Conservation (phyloP, 1,284 basidiomycete species). For the Rhodofomes roseus region DNA sequence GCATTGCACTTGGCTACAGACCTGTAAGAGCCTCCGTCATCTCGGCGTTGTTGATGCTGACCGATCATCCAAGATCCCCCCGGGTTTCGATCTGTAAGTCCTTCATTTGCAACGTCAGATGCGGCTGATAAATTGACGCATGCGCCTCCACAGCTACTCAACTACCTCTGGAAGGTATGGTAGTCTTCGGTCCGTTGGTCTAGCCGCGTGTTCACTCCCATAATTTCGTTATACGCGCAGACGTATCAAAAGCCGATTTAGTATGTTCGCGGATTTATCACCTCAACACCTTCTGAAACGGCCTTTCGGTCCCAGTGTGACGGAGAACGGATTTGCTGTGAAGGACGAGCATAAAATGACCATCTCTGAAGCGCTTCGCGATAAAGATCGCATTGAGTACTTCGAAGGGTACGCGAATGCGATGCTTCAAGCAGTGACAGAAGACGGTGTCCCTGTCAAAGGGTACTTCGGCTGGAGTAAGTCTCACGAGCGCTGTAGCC, state of each 20-base stretch:
- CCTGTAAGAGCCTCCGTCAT: slow-evolving; percentile 38
- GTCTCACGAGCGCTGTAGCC: slow-evolving; percentile 10
- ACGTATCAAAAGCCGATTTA: slow-evolving; percentile 68
- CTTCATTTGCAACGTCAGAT: slow-evolving; percentile 13
- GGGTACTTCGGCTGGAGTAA: slow-evolving; percentile 73
- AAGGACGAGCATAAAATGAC: slow-evolving; percentile 58
- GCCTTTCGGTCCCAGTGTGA: slow-evolving; percentile 38
- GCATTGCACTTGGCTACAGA: slow-evolving; percentile 58
- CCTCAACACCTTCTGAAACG: too few species aligned
- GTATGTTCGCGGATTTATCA: slow-evolving; percentile 26
- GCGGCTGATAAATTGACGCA: slow-evolving; percentile 27
- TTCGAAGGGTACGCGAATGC: slow-evolving; percentile 61
- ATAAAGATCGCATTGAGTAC: slow-evolving; percentile 64
- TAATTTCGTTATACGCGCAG: slow-evolving; percentile 23
- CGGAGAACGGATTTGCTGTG: slow-evolving; percentile 71
- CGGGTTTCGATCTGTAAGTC: slow-evolving; percentile 60
- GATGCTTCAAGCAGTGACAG: slow-evolving; percentile 51
- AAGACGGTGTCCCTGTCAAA: slow-evolving; percentile 62
- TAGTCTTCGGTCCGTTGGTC: neutral
- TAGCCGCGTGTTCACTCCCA: neutral
- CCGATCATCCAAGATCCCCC: slow-evolving; percentile 40
- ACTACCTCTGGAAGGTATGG: slow-evolving; percentile 52
- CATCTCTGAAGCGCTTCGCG: slow-evolving; percentile 53
- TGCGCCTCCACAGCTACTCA: slow-evolving; percentile 13
- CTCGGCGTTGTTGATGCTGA: neutral